Base-by-base conservation (phyloP, 805 yeast genomes). In the Yarrowia phangngaensis region DNA sequence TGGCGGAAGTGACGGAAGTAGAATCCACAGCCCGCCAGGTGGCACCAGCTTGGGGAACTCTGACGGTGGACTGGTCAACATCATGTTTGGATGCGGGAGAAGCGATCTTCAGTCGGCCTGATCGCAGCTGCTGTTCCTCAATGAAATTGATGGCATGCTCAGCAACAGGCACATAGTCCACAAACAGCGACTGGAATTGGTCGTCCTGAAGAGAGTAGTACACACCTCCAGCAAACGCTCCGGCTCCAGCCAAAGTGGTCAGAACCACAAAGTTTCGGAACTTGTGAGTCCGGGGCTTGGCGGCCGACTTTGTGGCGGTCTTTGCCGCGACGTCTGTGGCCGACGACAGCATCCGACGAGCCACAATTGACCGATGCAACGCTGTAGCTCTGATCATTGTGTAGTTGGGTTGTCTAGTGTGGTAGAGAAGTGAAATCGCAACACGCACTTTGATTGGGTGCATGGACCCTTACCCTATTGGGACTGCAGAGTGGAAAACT, bases 131-230 rank as follows among this genome's bases (percentile, higher is more conserved):
- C 22, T 56, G 55, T 51, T 66, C 70, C 55, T 80, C 84, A 46
- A 74, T 67, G 7, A 61, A 57, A 47, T 76, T 75, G 22, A 81
- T 72, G 22, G 75, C 64, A 16, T 65, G 64, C 56, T 79, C 83
- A 28, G 79, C 84, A 43, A 73, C 70, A 14, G 92, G 92, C 34
- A 82, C 75, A 52, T 74, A 74, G 55, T 79, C 80, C 16, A 79
- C 70, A 63, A 79, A 82, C 35, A 70, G 55, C 55, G 82, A 85
- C 55, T 77, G 80, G 60, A 80, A 72, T 13, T 75, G 69, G 55
- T 80, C 83, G 58, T 72, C 72, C 53, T 74, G 66, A 22, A 78
- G 66, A 11, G 87, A 70, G 51, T 73, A 65, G 46, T 73, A 76
- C n/a, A 79, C 73, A 47, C 84, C 86, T 26, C 73, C 78, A 26